Evolutionary conservation across 805 yeast species (phyloP).

Genomic region (Wickerhamiella slavikovae): DNA sequence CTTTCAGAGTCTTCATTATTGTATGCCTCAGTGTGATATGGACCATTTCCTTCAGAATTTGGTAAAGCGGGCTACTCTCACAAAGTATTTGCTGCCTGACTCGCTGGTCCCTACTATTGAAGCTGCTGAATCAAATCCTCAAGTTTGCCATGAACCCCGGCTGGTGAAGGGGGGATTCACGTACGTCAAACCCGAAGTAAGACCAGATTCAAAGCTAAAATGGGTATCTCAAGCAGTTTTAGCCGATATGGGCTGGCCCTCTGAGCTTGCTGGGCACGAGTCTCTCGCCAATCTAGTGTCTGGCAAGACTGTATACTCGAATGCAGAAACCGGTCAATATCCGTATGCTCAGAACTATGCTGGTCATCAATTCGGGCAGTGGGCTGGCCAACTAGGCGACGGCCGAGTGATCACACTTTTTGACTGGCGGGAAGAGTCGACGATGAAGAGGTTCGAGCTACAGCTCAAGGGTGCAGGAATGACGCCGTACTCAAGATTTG

Average conservation of each 20-base stretch:
- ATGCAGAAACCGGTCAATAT: constrained; percentile 23
- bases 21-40: too few species aligned
- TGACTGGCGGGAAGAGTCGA: constrained; percentile 31
- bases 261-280: constrained; percentile 21
- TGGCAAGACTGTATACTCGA: constrained; percentile 32
- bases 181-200: constrained; percentile 46
- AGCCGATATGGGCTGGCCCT: constrained; percentile 34
- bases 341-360: constrained; percentile 90
- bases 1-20: too few species aligned
- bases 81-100: constrained; percentile 20
- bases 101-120: constrained; percentile 20
- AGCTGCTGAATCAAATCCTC: constrained; percentile 13
- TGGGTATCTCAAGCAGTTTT: constrained; percentile 41
- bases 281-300: constrained; percentile 34
- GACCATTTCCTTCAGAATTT: too few species aligned
- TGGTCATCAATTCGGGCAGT: constrained; percentile 88
- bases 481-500: constrained; percentile 85
- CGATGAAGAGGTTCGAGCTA: constrained; percentile 31
- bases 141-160: constrained; percentile 31
- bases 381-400: constrained; percentile 95
- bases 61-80: constrained; percentile 15
- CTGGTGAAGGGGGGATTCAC: constrained; percentile 42
- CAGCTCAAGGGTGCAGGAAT: constrained; percentile 85
- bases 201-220: constrained; percentile 25
- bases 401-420: constrained; percentile 78